Evolutionary conservation across 2,329 filamentous ascomycete genomes (phyloP), one percentile per base, ranked within the genome.

Genomic region (Cladosporium velox): DNA sequence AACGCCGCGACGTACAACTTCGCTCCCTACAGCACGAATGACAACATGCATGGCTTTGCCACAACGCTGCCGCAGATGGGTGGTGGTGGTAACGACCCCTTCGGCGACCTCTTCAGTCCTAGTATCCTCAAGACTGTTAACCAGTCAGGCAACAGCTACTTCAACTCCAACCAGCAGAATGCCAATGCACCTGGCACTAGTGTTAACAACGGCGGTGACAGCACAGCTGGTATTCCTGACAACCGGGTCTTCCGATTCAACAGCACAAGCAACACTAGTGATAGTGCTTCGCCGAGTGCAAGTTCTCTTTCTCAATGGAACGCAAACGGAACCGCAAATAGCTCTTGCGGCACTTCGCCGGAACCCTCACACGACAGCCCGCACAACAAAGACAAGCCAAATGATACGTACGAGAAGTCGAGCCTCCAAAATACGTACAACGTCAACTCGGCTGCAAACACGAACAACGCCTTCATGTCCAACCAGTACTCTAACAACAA

Each of bases 361-460:
- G 91, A 93, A 76, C 89, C 91, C 1, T 87, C 84, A 58, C 89
- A 87, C 35, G 89, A 91, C 72, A 93, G 90, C 18, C 91, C 89
- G 4, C 81, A 84, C 73, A 90, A 90, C 62, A 75, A 75, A 61
- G 76, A 84, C 38, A 71, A 70, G 51, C 14, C 55, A n/a, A 66
- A 59, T 30, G 69, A 68, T 14, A 58, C 28, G n/a, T 65, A 59
- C 32, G 64, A 65, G 35, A 59, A 65, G 55, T 52, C 55, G 11
- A 44, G 32, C 24, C 54, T 59, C 5, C 64, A 65, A 41, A 65
- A 59, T 28, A 55, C 55, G 10, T 65, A 65, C 64, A 64, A 44
- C 35, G 35, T 38, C 28, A 64, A 64, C 21, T 24, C 63, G 5
- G 51, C 18, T 41, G 54, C 54, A 14, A 65, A 51, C 63, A 30